These are phyloP conservation scores for Spizellomyces punctatus DNA, from an alignment of 192 early-diverging fungal species.

Conservation along the genomic window DNA sequence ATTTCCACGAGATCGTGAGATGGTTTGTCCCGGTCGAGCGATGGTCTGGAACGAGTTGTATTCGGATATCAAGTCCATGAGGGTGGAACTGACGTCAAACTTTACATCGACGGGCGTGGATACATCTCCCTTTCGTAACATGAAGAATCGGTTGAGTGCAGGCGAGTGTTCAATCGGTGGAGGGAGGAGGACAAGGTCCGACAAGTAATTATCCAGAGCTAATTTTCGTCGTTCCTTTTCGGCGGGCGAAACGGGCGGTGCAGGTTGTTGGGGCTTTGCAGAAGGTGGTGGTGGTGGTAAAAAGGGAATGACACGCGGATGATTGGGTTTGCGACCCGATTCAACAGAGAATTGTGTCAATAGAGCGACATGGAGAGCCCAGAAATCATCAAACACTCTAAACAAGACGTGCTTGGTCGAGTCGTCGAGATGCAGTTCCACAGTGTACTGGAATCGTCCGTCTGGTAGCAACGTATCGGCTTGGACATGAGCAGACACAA, in stretches of 20 bases:
- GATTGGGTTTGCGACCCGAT: constrained; percentile 27
- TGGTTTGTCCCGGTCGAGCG: not conserved
- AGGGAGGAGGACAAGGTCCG: constrained; percentile 23
- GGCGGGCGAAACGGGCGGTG: constrained; percentile 3
- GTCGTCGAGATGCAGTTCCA: constrained; percentile 35
- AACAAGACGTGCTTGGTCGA: constrained; percentile 23
- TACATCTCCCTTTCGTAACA: constrained; percentile 26
- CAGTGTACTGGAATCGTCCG: constrained; percentile 34
- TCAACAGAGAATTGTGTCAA: constrained; percentile 45
- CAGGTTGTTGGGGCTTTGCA: not conserved
- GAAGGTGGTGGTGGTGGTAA: constrained; percentile 22
- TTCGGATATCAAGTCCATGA: constrained; percentile 34
- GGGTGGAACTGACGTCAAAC: constrained; percentile 17
- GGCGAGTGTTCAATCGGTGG: constrained; percentile 16
- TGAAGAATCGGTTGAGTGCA: constrained; percentile 26
- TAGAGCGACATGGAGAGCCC: constrained; percentile 44
- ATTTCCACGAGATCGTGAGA: not conserved
- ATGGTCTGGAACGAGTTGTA: constrained; percentile 24
- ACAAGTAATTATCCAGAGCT: constrained; percentile 32
- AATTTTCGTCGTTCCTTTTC: constrained; percentile 5
- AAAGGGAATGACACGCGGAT: constrained; percentile 39
- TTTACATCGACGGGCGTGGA: constrained; percentile 9
- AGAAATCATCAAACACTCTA: constrained; percentile 47
- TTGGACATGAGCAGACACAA: constrained; percentile 24
- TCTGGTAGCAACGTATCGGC: constrained; percentile 13